Base-by-base conservation (phyloP, 2,329 filamentous ascomycete genomes). In the Fusarium continuum region DNA sequence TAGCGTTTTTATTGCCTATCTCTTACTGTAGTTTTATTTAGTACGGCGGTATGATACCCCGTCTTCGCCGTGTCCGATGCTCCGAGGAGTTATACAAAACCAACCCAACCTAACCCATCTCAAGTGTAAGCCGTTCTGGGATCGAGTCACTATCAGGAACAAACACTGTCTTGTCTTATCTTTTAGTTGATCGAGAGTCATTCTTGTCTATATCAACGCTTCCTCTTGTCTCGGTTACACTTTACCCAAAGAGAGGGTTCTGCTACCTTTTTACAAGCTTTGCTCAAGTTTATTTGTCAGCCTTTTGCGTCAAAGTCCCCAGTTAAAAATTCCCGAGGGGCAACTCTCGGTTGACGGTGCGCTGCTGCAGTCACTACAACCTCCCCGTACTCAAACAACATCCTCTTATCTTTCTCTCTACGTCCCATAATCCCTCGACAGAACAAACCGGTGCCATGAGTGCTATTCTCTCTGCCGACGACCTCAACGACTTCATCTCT, bases 401-500 rank as follows among this genome's bases (percentile, higher is more conserved):
- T 22, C 29, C 28, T 17, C 29, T 28, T 35, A 36, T 16, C 17
- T 25, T 32, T 35, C n/a, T 23, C 17, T 28, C 44, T 35, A 19
- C 26, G 11, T 25, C 16, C n/a, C 45, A 34, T 22, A 34, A 25
- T 2, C 19, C 28, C 26, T 19, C 52, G n/a, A 45, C 51, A 14
- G 43, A 36, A 38, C 20, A 34, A n/a, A 29, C 57, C 53, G 63
- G 68, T 67, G 82, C 76, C 63, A 99, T 99, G 95, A 97, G 93
- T 75, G 95, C 95, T 63, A 99, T 99, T 72, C 90, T 99, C 72
- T 98, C 93, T 53, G 90, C 91, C 72, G 94, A 99, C 81, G 93
- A 97, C 76, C 84, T 99, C 61, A 99, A 99, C 82, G 95, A 99
- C 83, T 99, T 99, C 80, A 99, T 99, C 75, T 95, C 91, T 54